These are phyloP conservation scores for Rhododendron mucronatum DNA, from an alignment of 148 eudicot genomes.

Conservation along the genomic window DNA sequence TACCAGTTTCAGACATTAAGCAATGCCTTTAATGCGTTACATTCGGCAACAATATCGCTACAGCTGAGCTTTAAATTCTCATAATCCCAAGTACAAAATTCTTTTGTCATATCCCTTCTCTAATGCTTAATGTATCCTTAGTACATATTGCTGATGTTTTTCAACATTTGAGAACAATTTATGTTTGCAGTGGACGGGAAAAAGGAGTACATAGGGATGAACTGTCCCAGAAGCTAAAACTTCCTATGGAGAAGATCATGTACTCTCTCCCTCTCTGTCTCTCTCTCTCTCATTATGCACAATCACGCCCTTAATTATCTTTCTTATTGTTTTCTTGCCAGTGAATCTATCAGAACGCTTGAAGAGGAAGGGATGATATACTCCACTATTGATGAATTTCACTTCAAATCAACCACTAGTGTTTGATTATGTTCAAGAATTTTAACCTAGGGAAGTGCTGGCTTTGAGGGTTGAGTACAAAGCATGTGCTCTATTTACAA, in stretches of 20 bases:
- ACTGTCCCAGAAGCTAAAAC: constrained; percentile 55
- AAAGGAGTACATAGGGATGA: constrained; percentile 81
- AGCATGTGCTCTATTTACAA: not conserved
- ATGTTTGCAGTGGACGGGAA: constrained; percentile 50
- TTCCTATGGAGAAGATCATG: constrained; percentile 64
- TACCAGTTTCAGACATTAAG: not conserved
- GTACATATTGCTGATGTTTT: constrained; percentile 1
- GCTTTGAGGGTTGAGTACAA: not conserved
- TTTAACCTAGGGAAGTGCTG: not conserved
- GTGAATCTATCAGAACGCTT: constrained; percentile 71
- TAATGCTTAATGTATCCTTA: not conserved
- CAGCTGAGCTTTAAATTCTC: not conserved
- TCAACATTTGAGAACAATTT: not conserved
- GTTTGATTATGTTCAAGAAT: constrained; percentile 17
- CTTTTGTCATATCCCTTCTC: not conserved
- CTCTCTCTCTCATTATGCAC: not conserved
- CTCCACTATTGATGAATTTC: constrained; percentile 82
- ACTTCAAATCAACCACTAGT: constrained; percentile 65
- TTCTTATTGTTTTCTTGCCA: constrained; percentile 18
- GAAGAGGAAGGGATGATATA: constrained; percentile 88
- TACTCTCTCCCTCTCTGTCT: constrained; percentile 27
- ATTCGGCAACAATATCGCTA: not conserved
- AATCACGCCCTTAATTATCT: not conserved
- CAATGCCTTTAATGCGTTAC: not conserved
- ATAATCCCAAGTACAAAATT: not conserved